phyloP scores from a whole-genome alignment of 2,329 filamentous ascomycete species.

The Colletotrichum sp. region DNA sequence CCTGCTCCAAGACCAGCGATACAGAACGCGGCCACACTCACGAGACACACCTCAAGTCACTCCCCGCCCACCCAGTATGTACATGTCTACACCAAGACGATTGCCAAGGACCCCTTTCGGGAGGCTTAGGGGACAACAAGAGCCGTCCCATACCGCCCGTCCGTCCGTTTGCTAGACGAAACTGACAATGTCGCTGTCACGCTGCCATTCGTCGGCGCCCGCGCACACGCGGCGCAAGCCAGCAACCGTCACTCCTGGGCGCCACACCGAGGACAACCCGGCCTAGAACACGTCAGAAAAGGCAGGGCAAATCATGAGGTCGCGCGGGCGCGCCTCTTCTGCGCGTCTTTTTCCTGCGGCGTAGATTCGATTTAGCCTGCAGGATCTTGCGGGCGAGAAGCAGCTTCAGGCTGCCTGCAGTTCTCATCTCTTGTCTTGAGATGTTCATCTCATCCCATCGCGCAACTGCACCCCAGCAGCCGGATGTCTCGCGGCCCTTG shows the following conservation, averaged over 20 bases:
- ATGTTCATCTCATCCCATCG: neutral
- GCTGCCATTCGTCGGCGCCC: neutral
- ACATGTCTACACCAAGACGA: neutral
- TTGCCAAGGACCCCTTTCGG: neutral
- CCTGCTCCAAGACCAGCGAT: neutral
- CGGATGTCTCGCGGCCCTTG: neutral
- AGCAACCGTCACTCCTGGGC: neutral
- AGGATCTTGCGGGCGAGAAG: neutral
- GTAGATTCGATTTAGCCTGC: neutral
- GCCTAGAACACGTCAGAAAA: constrained; percentile 9
- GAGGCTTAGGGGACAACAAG: constrained; percentile 12
- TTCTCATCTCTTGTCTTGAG: neutral
- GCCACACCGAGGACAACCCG: neutral
- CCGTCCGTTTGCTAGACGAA: neutral
- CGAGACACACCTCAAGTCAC: neutral
- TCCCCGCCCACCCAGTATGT: neutral
- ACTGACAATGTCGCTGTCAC: constrained; percentile 11
- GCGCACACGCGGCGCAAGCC: neutral
- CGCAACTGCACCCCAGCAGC: neutral
- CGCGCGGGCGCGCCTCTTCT: neutral
- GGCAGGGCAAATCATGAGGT: neutral
- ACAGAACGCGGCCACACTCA: neutral
- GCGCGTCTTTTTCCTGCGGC: neutral
- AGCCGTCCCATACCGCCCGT: constrained; percentile 15
- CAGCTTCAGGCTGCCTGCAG: neutral